Conservation (phyloP, 73 alveolate species). For the Paramecium biaurelia region DNA sequence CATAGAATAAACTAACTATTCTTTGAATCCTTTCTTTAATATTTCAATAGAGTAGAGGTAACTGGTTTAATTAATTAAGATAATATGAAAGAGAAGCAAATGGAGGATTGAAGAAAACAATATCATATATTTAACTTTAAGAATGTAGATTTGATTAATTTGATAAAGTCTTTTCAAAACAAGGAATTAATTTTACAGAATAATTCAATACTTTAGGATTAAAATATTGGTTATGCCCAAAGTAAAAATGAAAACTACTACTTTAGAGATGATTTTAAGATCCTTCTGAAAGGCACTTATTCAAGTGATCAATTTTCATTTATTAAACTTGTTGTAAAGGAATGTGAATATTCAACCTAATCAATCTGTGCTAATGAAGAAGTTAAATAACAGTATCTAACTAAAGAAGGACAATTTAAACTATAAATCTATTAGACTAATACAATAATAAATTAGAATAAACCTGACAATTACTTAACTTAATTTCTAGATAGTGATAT, state of each 20-base stretch:
- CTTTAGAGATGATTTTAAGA: not conserved
- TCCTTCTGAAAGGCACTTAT: not conserved
- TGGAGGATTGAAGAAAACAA: not conserved
- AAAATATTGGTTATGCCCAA: slow-evolving; percentile 18
- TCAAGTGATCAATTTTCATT: not conserved
- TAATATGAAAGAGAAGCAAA: not conserved
- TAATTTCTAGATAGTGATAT: not conserved
- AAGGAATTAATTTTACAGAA: not conserved
- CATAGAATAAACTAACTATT: not conserved
- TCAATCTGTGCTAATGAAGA: not conserved
- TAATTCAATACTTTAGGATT: not conserved
- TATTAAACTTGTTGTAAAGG: not conserved
- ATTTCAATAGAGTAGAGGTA: not conserved
- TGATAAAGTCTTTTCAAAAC: not conserved
- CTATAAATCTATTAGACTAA: not conserved
- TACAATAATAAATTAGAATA: not conserved
- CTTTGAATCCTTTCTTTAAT: slow-evolving; percentile 10
- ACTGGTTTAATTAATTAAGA: not conserved
- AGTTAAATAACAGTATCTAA: not conserved
- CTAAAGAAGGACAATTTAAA: slow-evolving; percentile 1
- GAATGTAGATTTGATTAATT: not conserved
- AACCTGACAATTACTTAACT: not conserved
- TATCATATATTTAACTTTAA: not conserved
- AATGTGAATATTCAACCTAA: not conserved
- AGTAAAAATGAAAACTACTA: not conserved